Conservation (phyloP, 768 basidiomycete genomes). For the Hygrophoropsis aurantiaca region DNA sequence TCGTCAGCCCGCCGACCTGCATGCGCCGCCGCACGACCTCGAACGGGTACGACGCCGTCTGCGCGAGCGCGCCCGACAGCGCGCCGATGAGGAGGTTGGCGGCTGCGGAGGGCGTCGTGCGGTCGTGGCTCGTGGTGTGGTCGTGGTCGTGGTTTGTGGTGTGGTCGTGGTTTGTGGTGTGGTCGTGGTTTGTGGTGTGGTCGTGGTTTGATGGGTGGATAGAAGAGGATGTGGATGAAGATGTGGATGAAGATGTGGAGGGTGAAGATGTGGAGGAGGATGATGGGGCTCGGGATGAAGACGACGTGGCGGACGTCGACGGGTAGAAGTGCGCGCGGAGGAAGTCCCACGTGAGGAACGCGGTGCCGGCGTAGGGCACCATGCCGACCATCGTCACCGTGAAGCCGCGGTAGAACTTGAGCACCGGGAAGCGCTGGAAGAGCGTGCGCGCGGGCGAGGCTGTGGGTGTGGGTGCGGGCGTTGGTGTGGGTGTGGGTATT, state of each 20-base stretch:
- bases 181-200: no score
- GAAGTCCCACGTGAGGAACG: conserved; percentile 90
- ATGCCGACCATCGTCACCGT: conserved; percentile 89
- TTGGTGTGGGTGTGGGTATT: no score
- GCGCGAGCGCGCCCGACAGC: conserved; percentile 78
- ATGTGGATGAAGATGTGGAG: conserved; percentile 45
- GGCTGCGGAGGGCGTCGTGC: no score
- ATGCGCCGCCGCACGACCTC: conserved; percentile 89
- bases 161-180: no score
- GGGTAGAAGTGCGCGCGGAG: conserved; percentile 62
- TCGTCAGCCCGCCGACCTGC: no score
- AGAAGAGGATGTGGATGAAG: no score
- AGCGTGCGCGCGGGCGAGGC: no score
- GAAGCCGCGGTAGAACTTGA: conserved; percentile 98
- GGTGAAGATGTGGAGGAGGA: conserved; percentile 37
- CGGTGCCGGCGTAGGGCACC: conserved; percentile 93
- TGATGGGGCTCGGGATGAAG: conserved; percentile 20
- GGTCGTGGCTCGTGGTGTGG: no score
- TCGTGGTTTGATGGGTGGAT: no score
- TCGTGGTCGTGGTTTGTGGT: no score
- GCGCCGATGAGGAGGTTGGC: conserved; percentile 85
- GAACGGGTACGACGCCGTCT: conserved; percentile 93
- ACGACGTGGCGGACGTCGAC: no score
- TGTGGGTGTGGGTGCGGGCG: no score
- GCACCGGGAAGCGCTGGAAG: conserved; percentile 66